Base-by-base conservation (phyloP, 768 basidiomycete genomes). In the Mrakia gelida region DNA sequence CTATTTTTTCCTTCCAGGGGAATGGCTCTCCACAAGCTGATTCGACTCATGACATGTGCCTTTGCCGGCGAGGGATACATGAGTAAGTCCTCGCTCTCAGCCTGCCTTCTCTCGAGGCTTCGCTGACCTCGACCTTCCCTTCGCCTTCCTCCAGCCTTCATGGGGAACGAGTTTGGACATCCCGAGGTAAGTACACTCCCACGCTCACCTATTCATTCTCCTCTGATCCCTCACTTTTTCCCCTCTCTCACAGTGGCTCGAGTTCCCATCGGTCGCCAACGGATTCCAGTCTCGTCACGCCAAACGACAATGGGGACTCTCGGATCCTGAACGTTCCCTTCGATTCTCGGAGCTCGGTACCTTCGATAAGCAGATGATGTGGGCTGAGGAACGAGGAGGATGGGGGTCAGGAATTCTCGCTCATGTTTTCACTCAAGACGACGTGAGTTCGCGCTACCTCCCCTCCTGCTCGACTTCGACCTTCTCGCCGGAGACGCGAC, bases 121-220 rank as follows among this genome's bases (percentile, higher is more conserved):
- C 45, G 61, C 30, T n/a, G 72, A 38, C 59, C 49, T 13, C 2
- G 16, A 32, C 28, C 75, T 71, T 59, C 41, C 26, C 67, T 28
- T 43, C 41, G 15, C 23, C 30, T 30, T 62, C 34, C 23, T 49
- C 23, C 76, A 80, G 79, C 75, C 38, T 80, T 80, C 49, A 80
- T 80, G 80, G 80, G 80, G 38, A 80, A 80, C 75, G 80, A 80
- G 80, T 80, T 80, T 30, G 80, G 80, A 1, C 80, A 80, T 43
- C 80, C 80, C 2, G 80, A 80, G 70, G 80, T 80, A 18, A 45
- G 63, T 49, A 0, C 30, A 15, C 63, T 73, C 43, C 11, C 38
- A 23, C 34, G 23, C 3, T 56, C 67, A 56, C 26, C 32, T 52
- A 3, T 21, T 9, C 54, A 18, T n/a, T 5, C 16, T 45, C n/a